These are phyloP conservation scores for Lepidium sativum DNA, from an alignment of 345 rosid species.

Conservation along the genomic window DNA sequence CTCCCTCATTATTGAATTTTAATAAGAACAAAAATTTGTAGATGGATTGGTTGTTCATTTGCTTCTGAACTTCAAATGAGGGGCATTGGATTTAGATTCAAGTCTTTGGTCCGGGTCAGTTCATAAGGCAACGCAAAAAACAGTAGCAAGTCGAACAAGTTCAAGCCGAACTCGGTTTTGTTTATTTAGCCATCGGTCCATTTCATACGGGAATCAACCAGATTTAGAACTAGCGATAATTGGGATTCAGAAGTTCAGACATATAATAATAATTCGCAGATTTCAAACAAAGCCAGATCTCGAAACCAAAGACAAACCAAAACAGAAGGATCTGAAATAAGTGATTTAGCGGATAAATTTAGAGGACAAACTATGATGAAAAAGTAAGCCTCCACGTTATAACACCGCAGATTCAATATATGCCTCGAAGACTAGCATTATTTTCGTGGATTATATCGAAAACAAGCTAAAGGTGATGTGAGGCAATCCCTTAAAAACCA, in stretches of 20 bases:
- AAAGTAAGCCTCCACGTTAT: conserved; percentile 29
- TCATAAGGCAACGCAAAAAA: neutral
- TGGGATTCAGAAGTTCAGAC: neutral
- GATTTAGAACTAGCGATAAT: neutral
- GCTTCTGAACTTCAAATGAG: too few relatives aligned
- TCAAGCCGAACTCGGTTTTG: neutral
- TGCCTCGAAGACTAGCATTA: conserved; percentile 32
- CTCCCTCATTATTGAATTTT: too few relatives aligned
- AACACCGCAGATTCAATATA: conserved; percentile 23
- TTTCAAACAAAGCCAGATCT: neutral
- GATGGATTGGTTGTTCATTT: too few relatives aligned
- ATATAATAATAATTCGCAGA: neutral
- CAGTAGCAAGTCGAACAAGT: neutral
- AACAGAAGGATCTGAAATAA: neutral
- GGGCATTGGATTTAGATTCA: neutral
- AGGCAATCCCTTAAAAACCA: conserved; percentile 8
- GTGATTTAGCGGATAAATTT: conserved; percentile 28
- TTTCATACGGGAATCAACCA: neutral
- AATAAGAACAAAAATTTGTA: too few relatives aligned
- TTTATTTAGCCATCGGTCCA: neutral
- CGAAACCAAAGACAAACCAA: neutral
- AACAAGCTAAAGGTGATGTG: conserved; percentile 34
- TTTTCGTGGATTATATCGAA: conserved; percentile 24
- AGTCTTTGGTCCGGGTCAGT: neutral
- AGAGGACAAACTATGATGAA: conserved; percentile 25